Evolutionary conservation across 495 filamentous ascomycete species (phyloP), one percentile per base, ranked within the genome.

Genomic region (Penicillium malachiteum): DNA sequence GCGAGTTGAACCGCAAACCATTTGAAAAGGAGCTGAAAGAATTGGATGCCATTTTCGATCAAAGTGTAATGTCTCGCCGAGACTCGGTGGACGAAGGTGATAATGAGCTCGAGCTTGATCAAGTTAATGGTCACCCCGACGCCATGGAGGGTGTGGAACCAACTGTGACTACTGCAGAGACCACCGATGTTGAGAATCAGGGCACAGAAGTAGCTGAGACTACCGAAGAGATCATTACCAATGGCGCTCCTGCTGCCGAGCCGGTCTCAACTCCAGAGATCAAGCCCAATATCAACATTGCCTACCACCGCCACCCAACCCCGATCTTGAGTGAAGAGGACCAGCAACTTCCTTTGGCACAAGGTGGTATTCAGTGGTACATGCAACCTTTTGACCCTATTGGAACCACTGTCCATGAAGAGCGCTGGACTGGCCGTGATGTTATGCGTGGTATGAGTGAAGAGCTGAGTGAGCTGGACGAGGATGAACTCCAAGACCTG

Each of bases 341-440:
- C 31, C 75, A 82, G 40, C 70, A 77, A 9, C 78, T 84, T 14
- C 74, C 80, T 5, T 71, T 94, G 33, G 78, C 81, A 4, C 74
- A 86, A 46, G 92, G 92, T 44, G 92, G 92, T 11, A 78, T 93
- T 7, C 86, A 88, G 10, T 96, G 92, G 91, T 97, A 95, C 72
- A 84, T 96, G 62, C 78, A 91, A 57, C 81, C 84, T 10, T 93
- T 94, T 63, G 84, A 93, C 37, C 89, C 87, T 0, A 66, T 81
- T 48, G 91, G 93, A 14, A 95, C 89, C 0, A 90, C 81, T 1
- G 74, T 90, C 17, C 73, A 87, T 60, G 87, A 91, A 48, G 88
- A 92, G 71, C 79, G 86, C 52, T 92, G 88, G 84, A 85, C 84
- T 4, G 91, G 88, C 11, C 78, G 86, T 16, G 88, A 91, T 47